Evolutionary conservation across 345 rosid species (phyloP).

Genomic region (Turritis glabra): DNA sequence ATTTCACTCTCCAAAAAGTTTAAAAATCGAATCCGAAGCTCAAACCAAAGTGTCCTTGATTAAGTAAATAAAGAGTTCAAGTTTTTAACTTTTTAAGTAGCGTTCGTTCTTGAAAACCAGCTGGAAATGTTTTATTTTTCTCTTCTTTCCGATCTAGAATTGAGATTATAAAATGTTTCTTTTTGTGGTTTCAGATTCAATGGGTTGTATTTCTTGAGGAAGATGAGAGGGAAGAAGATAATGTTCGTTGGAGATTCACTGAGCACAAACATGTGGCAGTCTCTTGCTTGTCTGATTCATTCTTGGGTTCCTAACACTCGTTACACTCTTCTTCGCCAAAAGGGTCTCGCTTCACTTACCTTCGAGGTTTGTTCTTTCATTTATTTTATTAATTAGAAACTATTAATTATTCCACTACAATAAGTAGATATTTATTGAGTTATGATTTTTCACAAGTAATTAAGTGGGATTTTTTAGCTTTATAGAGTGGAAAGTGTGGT

Average conservation of each 20-base stretch:
- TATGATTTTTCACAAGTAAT: neutral
- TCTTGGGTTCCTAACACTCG: slow-evolving; percentile 70
- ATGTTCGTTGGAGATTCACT: slow-evolving; percentile 99
- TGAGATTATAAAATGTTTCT: neutral
- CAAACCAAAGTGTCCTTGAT: neutral
- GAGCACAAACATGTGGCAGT: slow-evolving; percentile 79
- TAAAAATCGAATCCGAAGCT: slow-evolving; percentile 28
- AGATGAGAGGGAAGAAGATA: slow-evolving; percentile 87
- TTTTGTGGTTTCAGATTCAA: slow-evolving; percentile 58
- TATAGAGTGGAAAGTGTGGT: slow-evolving; percentile 12
- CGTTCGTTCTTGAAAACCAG: neutral
- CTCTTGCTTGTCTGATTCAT: slow-evolving; percentile 75
- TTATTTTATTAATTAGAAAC: neutral
- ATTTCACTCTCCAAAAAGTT: slow-evolving; percentile 21
- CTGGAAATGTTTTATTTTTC: neutral
- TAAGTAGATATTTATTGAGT: neutral
- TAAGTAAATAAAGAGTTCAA: neutral
- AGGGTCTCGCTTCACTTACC: slow-evolving; percentile 62
- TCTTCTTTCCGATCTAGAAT: neutral
- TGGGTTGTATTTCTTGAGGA: slow-evolving; percentile 70
- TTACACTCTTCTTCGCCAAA: slow-evolving; percentile 42
- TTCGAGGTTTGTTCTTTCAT: slow-evolving; percentile 55
- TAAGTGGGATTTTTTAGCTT: neutral
- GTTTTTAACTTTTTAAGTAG: neutral
- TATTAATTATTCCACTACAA: neutral